These are phyloP conservation scores for Cyclanthera cordifolia DNA, from an alignment of 306 rosid genomes.

Conservation along the genomic window DNA sequence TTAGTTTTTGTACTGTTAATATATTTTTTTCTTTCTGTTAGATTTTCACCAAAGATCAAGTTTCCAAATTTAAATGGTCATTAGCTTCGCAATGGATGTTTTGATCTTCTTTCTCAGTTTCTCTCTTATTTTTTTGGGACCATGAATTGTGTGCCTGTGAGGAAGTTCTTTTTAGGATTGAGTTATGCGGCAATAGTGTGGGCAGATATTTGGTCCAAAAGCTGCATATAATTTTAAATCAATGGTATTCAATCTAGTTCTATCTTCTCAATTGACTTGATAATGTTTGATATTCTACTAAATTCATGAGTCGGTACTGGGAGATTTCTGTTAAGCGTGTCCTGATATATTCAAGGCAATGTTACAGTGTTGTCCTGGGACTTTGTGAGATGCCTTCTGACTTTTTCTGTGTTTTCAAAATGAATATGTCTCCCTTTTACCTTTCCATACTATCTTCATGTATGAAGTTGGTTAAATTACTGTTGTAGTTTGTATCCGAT, in stretches of 20 bases:
- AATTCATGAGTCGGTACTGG: neutral
- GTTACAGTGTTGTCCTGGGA: slow-evolving; percentile 5
- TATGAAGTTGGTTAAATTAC: neutral
- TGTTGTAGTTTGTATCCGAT: neutral
- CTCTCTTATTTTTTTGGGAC: neutral
- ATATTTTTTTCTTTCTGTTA: neutral
- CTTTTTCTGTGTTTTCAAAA: neutral
- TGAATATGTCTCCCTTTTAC: neutral
- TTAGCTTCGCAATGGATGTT: neutral
- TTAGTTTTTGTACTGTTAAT: slow-evolving; percentile 5
- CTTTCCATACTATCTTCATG: neutral
- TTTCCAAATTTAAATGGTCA: neutral
- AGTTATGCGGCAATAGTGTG: neutral
- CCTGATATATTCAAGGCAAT: neutral
- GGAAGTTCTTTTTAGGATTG: neutral
- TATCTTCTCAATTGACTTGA: slow-evolving; percentile 1
- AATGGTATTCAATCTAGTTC: neutral
- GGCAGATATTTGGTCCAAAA: neutral
- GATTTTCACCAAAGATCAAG: slow-evolving; percentile 6
- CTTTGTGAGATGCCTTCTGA: neutral
- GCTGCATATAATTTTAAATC: slow-evolving; percentile 4
- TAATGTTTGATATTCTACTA: neutral
- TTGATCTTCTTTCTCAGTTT: neutral
- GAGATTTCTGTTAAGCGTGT: slow-evolving; percentile 1
- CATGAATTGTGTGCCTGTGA: neutral